phyloP scores from a whole-genome alignment of 164 flowering plant genomes.

The Chimonanthus salicifolius region DNA sequence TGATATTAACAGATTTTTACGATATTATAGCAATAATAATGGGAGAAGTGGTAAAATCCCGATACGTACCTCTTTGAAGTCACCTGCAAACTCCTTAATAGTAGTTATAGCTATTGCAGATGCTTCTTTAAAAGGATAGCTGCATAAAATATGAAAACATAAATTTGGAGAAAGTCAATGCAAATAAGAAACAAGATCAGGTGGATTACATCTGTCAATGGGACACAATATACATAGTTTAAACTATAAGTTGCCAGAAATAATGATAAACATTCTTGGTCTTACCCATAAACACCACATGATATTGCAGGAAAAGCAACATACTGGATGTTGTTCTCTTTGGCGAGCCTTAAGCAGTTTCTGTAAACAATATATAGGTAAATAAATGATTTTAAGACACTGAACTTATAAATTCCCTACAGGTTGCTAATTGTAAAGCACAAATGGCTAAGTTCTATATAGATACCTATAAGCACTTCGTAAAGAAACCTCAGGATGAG shows the following conservation, averaged over 20 bases:
- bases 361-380: slow-evolving; percentile 32
- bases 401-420: neutral
- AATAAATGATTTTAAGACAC: slow-evolving; percentile 1
- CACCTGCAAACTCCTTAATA: slow-evolving; percentile 46
- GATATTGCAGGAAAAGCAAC: slow-evolving; percentile 95
- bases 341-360: slow-evolving; percentile 67
- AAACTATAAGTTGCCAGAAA: slow-evolving; percentile 2
- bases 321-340: slow-evolving; percentile 68
- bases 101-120: slow-evolving; percentile 71
- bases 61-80: slow-evolving; percentile 65
- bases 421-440: neutral
- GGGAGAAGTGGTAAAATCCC: too few species aligned
- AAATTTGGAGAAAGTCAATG: neutral
- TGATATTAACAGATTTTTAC: too few species aligned
- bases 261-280: neutral
- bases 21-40: neutral
- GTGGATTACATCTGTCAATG: neutral
- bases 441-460: neutral
- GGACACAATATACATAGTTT: neutral
- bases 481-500: slow-evolving; percentile 56
- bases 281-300: slow-evolving; percentile 82
- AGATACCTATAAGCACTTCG: slow-evolving; percentile 67
- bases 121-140: slow-evolving; percentile 89
- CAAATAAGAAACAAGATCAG: neutral
- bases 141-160: slow-evolving; percentile 23